phyloP scores from a whole-genome alignment of 257 asterid genomes.

The Lavandula angustifolia region DNA sequence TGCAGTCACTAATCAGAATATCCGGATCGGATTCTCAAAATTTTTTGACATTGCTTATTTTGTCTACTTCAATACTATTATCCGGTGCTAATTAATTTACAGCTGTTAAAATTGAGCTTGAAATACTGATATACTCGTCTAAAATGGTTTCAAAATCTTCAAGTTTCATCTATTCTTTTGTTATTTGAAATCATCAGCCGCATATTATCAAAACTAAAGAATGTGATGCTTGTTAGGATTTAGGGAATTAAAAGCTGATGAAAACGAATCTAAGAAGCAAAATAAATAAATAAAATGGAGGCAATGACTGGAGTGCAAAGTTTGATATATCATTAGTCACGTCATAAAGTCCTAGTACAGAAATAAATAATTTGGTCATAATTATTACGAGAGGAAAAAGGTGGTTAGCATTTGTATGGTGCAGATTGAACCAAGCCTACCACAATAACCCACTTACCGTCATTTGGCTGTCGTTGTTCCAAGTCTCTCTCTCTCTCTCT shows the following conservation, averaged over 20 bases:
- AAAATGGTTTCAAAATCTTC: too few species aligned
- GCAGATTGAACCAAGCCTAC: constrained; percentile 36
- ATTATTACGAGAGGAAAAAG: neutral
- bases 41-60: too few species aligned
- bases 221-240: too few species aligned
- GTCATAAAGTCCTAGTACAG: constrained; percentile 25
- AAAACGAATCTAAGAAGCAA: neutral
- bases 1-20: constrained; percentile 38
- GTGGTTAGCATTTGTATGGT: constrained; percentile 20
- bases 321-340: constrained; percentile 23
- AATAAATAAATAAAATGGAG: constrained; percentile 18
- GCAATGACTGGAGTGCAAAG: constrained; percentile 30
- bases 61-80: too few species aligned
- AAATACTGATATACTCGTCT: too few species aligned
- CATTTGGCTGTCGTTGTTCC: constrained; percentile 45
- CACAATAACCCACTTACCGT: constrained; percentile 26
- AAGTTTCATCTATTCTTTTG: too few species aligned
- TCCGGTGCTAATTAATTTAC: too few species aligned
- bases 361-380: constrained; percentile 18
- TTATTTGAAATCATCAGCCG: too few species aligned
- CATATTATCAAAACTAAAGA: too few species aligned
- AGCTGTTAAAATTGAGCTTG: too few species aligned
- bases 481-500: constrained; percentile 12
- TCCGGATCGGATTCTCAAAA: neutral
- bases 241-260: neutral